Evolutionary conservation across 768 basidiomycete genomes (phyloP), one percentile per base, ranked within the genome.

Genomic region (Lentinula guzmanii): DNA sequence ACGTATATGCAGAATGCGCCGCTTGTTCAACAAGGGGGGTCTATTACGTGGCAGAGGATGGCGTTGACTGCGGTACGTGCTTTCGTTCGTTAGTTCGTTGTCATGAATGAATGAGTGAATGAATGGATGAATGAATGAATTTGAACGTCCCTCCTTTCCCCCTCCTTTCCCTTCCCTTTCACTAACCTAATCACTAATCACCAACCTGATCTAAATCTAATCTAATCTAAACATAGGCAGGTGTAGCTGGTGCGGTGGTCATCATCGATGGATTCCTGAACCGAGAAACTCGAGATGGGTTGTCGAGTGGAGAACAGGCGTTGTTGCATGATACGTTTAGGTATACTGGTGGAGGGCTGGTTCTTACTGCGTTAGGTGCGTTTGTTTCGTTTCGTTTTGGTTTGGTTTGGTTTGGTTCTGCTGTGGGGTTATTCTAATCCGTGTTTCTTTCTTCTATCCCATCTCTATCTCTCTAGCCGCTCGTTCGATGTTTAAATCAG

Each of bases 271-370:
- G 75, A 2, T 76, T 89, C 41, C 75, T 94, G 67, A 94, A 94
- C 68, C 81, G 91, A 62, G 90, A 93, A 64, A 93, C 90, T 0
- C 79, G 90, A 43, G 90, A 89, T 48, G 74, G 82, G 4, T 77
- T 93, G 31, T 82, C 84, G 42, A 59, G 71, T 0, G 77, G 79
- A 0, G 91, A 94, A 72, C 85, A 79, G 61, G 82, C 82, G 10
- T 84, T 89, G 68, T 77, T 94, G 4, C 83, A 94, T 66, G 85
- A 87, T 42, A 87, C 82, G 60, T 94, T 93, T 79, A 86, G 83
- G 68, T 95, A 93, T 67, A 91, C 92, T 5, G 93, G 89, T 10
- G 89, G 81, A 52, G 93, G 93, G 1, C 83, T 95, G 28, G 77
- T 77, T 2, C 71, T 93, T 39, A 93, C 91, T 1, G 92, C 93